phyloP scores from a whole-genome alignment of 1,284 basidiomycete genomes.

The Malassezia nana region DNA sequence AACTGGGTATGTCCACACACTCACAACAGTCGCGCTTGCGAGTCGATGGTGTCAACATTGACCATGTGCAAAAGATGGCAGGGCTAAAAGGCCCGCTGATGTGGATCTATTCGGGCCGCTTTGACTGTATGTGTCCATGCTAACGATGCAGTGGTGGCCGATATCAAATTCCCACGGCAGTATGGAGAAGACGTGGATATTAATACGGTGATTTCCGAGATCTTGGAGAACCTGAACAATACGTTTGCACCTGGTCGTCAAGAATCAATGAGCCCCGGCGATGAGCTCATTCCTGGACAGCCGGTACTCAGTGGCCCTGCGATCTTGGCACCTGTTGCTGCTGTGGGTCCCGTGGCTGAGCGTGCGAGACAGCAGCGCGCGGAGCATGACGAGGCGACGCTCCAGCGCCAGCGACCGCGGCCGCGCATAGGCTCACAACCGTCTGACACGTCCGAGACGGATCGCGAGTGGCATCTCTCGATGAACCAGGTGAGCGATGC shows the following conservation, averaged over 20 bases:
- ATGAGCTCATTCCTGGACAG: conserved; percentile 72
- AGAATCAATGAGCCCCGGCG: conserved; percentile 10
- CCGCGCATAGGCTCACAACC: neutral
- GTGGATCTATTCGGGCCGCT: conserved; percentile 92
- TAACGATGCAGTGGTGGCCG: conserved; percentile 62
- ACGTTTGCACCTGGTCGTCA: conserved; percentile 21
- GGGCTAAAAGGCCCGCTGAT: conserved; percentile 70
- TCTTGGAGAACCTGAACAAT: conserved; percentile 66
- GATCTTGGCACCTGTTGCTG: conserved; percentile 59
- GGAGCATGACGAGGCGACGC: conserved; percentile 15
- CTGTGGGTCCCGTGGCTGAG: conserved; percentile 38
- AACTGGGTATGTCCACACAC: conserved; percentile 61
- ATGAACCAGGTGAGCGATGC: neutral
- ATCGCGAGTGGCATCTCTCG: neutral
- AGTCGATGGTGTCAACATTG: conserved; percentile 91
- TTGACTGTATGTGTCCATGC: conserved; percentile 54
- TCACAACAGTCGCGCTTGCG: conserved; percentile 66
- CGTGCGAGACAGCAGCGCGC: conserved; percentile 29
- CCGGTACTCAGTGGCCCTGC: conserved; percentile 75
- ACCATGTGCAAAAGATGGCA: conserved; percentile 79
- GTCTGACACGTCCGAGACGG: neutral
- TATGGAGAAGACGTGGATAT: conserved; percentile 65
- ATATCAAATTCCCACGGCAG: conserved; percentile 90
- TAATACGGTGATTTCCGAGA: conserved; percentile 70
- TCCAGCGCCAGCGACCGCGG: conserved; percentile 6